Evolutionary conservation across 805 yeast genomes (phyloP).

Genomic region (Candida ovalis): DNA sequence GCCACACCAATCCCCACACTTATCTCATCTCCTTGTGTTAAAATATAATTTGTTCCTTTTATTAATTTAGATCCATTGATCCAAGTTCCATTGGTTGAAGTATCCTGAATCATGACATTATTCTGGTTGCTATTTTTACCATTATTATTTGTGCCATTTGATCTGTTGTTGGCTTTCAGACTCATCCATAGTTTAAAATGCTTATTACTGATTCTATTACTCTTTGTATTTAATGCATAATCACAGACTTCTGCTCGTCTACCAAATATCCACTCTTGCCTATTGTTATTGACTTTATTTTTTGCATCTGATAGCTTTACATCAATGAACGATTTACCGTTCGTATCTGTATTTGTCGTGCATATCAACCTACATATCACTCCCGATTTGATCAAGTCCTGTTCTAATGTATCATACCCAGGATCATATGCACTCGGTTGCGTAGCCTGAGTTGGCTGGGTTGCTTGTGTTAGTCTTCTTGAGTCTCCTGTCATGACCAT

Average conservation of each 20-base stretch:
- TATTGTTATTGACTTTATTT: slow-evolving; percentile 7
- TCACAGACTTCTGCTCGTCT: slow-evolving; percentile 61
- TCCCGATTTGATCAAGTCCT: slow-evolving; percentile 26
- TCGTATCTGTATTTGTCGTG: slow-evolving; percentile 24
- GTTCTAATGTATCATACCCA: slow-evolving; percentile 20
- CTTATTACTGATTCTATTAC: slow-evolving; percentile 66
- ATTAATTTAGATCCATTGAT: slow-evolving; percentile 70
- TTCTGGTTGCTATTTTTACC: slow-evolving; percentile 7
- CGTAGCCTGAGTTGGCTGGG: slow-evolving; percentile 35
- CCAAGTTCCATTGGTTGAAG: slow-evolving; percentile 91
- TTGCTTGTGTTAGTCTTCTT: slow-evolving; percentile 14
- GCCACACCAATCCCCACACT: slow-evolving; percentile 85
- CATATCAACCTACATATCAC: slow-evolving; percentile 36
- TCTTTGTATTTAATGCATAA: slow-evolving; percentile 51
- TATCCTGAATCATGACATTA: slow-evolving; percentile 57
- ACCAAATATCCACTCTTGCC: slow-evolving; percentile 52
- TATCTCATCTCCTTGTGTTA: slow-evolving; percentile 91
- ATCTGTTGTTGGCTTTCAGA: slow-evolving; percentile 39
- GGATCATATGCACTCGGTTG: slow-evolving; percentile 33
- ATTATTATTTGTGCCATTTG: slow-evolving; percentile 17
- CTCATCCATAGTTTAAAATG: slow-evolving; percentile 72
- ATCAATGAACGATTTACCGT: slow-evolving; percentile 29
- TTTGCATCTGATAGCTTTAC: slow-evolving; percentile 21
- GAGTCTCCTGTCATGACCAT: background rate
- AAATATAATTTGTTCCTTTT: slow-evolving; percentile 72